These are phyloP conservation scores for Lenzites betulinus DNA, from an alignment of 768 basidiomycete species.

Conservation along the genomic window DNA sequence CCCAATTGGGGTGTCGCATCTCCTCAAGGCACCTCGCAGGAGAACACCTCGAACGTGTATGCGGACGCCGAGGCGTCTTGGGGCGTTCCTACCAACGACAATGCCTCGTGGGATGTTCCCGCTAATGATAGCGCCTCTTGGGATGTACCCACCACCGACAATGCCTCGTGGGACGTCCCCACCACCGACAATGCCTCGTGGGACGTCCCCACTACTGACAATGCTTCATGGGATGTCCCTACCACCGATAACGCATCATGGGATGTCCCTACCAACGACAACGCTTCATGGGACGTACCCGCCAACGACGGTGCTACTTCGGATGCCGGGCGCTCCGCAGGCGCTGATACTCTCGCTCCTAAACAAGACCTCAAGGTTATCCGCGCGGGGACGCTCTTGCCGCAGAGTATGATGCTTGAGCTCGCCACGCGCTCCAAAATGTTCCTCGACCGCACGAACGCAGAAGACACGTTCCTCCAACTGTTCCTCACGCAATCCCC, in stretches of 20 bases:
- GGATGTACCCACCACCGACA: background rate
- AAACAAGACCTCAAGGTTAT: slow-evolving; percentile 26
- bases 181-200: background rate
- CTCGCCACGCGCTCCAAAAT: slow-evolving; percentile 29
- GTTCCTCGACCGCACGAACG: slow-evolving; percentile 36
- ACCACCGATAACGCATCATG: background rate
- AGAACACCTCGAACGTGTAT: background rate
- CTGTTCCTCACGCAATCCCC: slow-evolving; percentile 70
- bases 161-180: background rate
- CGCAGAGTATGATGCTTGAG: slow-evolving; percentile 38
- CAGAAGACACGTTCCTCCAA: slow-evolving; percentile 64
- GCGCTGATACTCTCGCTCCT: background rate
- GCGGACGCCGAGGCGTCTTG: no score
- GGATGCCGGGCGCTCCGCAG: background rate
- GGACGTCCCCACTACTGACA: background rate
- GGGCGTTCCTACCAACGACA: background rate
- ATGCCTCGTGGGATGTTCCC: background rate
- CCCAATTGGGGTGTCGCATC: background rate
- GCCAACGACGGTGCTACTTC: background rate
- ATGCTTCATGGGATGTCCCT: no score
- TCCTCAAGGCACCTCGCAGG: background rate
- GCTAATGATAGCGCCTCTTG: no score
- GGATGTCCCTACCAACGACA: background rate
- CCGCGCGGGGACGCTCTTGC: slow-evolving; percentile 32
- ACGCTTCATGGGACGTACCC: background rate